These are phyloP conservation scores for Cyclocybe aegerita DNA, from an alignment of 768 basidiomycete genomes.

Conservation along the genomic window DNA sequence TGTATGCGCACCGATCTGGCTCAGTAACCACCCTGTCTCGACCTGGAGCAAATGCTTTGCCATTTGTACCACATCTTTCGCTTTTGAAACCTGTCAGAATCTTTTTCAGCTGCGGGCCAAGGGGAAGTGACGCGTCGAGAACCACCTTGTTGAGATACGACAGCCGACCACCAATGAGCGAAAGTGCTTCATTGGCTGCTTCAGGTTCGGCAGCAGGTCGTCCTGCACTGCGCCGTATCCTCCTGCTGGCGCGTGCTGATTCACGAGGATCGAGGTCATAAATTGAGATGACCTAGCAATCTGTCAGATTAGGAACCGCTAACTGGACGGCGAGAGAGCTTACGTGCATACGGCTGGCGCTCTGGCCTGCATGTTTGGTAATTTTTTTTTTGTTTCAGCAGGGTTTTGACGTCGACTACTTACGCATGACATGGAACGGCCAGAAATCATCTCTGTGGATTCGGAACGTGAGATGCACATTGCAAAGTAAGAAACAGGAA, in stretches of 20 bases:
- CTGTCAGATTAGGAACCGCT: background rate
- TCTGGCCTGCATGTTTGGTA: slow-evolving; percentile 50
- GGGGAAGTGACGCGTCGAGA: background rate
- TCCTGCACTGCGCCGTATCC: slow-evolving; percentile 46
- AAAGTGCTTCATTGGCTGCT: slow-evolving; percentile 47
- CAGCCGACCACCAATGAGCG: slow-evolving; percentile 74
- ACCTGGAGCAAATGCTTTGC: slow-evolving; percentile 65
- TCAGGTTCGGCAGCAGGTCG: slow-evolving; percentile 25
- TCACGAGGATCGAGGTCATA: slow-evolving; percentile 65
- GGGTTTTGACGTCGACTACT: slow-evolving; percentile 22
- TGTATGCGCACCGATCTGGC: slow-evolving; percentile 58
- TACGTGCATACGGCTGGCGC: slow-evolving; percentile 74
- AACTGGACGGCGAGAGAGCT: background rate
- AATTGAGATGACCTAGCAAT: slow-evolving; percentile 62
- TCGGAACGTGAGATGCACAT: slow-evolving; percentile 6
- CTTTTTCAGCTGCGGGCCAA: background rate
- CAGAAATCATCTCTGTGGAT: slow-evolving; percentile 79
- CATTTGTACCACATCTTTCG: slow-evolving; percentile 59
- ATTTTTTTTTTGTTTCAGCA: slow-evolving; percentile 7
- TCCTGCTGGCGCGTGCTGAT: slow-evolving; percentile 54
- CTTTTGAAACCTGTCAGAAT: slow-evolving; percentile 45
- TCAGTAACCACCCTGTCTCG: slow-evolving; percentile 80
- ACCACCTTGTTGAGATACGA: slow-evolving; percentile 67
- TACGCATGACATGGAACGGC: slow-evolving; percentile 70
- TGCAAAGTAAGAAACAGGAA: slow-evolving; percentile 1